These are phyloP conservation scores for Candida boidinii DNA, from an alignment of 805 yeast species.

Conservation along the genomic window DNA sequence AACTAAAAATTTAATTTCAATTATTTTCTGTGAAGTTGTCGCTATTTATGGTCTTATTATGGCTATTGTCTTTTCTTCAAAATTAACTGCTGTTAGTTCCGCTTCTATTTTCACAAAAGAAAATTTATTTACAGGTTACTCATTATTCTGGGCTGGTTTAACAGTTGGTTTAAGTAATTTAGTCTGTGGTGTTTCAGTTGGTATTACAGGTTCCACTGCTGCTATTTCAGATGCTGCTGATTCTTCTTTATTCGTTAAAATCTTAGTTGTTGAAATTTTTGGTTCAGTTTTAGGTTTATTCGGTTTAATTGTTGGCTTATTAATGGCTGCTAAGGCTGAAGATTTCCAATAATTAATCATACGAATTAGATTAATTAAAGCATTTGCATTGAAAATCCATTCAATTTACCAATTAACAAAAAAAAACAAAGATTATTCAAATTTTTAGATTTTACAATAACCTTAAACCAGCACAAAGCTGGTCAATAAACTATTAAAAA, in stretches of 20 bases:
- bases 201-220: slow-evolving; percentile 97
- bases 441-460: too few relatives aligned
- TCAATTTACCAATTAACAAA: too few relatives aligned
- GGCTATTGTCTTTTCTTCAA: slow-evolving; percentile 94
- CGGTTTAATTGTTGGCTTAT: slow-evolving; percentile 92
- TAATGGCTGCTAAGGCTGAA: slow-evolving; percentile 93
- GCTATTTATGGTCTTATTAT: slow-evolving; percentile 97
- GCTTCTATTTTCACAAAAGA: slow-evolving; percentile 64
- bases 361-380: too few relatives aligned
- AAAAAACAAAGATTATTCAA: too few relatives aligned
- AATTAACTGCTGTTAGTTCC: slow-evolving; percentile 60
- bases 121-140: slow-evolving; percentile 88
- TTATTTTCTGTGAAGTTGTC: slow-evolving; percentile 98
- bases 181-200: slow-evolving; percentile 95
- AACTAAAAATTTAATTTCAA: slow-evolving; percentile 91
- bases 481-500: too few relatives aligned
- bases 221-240: slow-evolving; percentile 98
- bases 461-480: too few relatives aligned
- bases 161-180: slow-evolving; percentile 92
- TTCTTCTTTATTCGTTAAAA: slow-evolving; percentile 88
- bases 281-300: slow-evolving; percentile 94
- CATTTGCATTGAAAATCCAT: too few relatives aligned
- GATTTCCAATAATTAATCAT: slow-evolving; percentile 52
- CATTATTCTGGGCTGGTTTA: slow-evolving; percentile 96
- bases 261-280: slow-evolving; percentile 93